Evolutionary conservation across 768 basidiomycete species (phyloP).

Genomic region (Calocera cornea): DNA sequence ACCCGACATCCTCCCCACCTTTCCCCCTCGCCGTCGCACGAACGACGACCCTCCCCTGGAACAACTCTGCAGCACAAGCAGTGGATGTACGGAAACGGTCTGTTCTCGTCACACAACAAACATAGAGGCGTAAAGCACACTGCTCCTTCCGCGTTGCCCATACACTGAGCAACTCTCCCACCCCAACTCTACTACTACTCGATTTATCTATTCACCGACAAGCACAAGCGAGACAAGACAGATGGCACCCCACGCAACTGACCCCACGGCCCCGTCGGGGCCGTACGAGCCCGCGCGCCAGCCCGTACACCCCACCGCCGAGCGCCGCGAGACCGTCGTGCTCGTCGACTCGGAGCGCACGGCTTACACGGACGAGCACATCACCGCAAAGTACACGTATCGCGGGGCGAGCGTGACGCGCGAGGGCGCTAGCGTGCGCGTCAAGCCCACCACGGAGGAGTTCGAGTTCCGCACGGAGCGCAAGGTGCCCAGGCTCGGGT

Average conservation of each 20-base stretch:
- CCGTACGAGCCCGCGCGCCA: not conserved
- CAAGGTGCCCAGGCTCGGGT: slow-evolving; percentile 86
- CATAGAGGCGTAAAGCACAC: not conserved
- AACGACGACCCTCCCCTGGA: not conserved
- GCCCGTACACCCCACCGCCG: slow-evolving; percentile 71
- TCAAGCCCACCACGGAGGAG: slow-evolving; percentile 64
- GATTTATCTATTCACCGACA: not conserved
- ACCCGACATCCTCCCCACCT: not conserved
- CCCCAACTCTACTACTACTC: not conserved
- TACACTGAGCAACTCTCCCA: not conserved
- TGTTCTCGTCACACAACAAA: not conserved
- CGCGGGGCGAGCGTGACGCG: slow-evolving; percentile 55
- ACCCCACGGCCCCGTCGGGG: not conserved
- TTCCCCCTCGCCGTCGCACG: not conserved
- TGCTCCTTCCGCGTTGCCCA: not conserved
- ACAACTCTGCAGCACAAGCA: not conserved
- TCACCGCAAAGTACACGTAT: slow-evolving; percentile 70
- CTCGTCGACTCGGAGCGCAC: slow-evolving; percentile 73
- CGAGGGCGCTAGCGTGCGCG: slow-evolving; percentile 54
- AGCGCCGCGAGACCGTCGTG: slow-evolving; percentile 60
- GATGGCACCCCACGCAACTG: not conserved
- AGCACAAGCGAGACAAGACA: not conserved
- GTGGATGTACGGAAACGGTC: slow-evolving; percentile 7
- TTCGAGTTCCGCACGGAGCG: slow-evolving; percentile 87
- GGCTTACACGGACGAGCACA: slow-evolving; percentile 64